Evolutionary conservation across 768 basidiomycete genomes (phyloP).

Genomic region (Russula brevipes): DNA sequence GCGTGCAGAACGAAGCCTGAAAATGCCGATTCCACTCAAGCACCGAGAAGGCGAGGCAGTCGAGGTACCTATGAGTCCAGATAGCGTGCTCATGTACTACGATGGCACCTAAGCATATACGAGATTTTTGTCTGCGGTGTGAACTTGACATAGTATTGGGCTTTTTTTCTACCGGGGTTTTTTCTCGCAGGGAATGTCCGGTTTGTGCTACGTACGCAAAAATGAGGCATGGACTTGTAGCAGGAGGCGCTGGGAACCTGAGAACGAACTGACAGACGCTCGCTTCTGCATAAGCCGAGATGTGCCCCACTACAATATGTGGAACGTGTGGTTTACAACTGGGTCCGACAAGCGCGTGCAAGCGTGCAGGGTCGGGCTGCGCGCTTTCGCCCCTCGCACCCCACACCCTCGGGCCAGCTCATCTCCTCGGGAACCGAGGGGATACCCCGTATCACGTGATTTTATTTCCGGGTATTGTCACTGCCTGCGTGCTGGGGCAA

Average conservation of each 20-base stretch:
- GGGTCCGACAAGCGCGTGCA: no score
- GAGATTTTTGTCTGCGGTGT: neutral
- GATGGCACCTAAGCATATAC: neutral
- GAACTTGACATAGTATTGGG: no score
- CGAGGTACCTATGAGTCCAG: neutral
- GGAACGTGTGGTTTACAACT: neutral
- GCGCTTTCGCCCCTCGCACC: neutral
- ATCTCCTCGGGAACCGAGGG: neutral
- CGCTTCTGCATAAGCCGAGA: no score
- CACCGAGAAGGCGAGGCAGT: constrained; percentile 6
- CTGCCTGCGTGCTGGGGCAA: neutral
- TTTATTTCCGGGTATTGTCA: neutral
- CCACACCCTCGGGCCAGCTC: neutral
- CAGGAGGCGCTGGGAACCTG: no score
- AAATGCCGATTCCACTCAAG: neutral
- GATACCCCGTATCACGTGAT: neutral
- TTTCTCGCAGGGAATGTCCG: neutral
- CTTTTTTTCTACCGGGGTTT: neutral
- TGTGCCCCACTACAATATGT: no score
- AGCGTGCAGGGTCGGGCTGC: neutral
- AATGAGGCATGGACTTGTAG: no score
- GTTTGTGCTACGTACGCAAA: no score
- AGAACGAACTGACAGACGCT: no score
- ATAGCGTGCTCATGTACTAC: neutral
- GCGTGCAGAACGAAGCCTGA: neutral